These are phyloP conservation scores for Pseudevernia furfuracea DNA, from an alignment of 495 filamentous ascomycete species.

Conservation along the genomic window DNA sequence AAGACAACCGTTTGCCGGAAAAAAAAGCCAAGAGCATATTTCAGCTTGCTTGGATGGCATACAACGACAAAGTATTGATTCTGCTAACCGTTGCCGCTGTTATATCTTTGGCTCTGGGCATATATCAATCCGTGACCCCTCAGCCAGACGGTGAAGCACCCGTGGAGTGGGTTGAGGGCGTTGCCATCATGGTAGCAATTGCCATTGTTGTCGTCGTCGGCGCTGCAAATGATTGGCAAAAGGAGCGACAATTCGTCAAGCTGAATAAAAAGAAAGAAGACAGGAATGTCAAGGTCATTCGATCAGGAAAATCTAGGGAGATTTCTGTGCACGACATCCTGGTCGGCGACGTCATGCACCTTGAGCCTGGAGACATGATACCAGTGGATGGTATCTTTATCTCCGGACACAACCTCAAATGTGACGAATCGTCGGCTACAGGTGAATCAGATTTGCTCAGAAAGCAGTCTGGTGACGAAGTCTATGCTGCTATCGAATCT, in stretches of 20 bases:
- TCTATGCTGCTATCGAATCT: conserved; percentile 70
- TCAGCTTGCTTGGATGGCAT: conserved; percentile 71
- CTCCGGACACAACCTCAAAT: conserved; percentile 65
- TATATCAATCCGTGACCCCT: conserved; percentile 52
- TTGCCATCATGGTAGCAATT: conserved; percentile 65
- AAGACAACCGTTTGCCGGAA: conserved; percentile 61
- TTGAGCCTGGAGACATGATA: conserved; percentile 85
- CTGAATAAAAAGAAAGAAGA: conserved; percentile 68
- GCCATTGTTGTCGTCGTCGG: conserved; percentile 60
- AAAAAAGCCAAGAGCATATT: conserved; percentile 66
- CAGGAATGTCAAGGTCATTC: conserved; percentile 62
- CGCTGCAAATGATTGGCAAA: conserved; percentile 65
- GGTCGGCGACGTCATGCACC: conserved; percentile 73
- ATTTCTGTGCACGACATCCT: conserved; percentile 75
- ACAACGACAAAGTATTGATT: conserved; percentile 76
- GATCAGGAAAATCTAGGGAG: conserved; percentile 66
- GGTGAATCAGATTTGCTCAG: conserved; percentile 77
- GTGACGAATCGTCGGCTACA: conserved; percentile 76
- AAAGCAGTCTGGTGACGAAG: conserved; percentile 67
- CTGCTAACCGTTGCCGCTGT: conserved; percentile 70
- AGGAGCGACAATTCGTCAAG: conserved; percentile 62
- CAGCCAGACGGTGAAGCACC: conserved; percentile 43
- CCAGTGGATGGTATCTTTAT: conserved; percentile 74
- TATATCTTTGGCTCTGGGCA: conserved; percentile 76
- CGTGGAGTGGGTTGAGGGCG: conserved; percentile 72